Base-by-base conservation (phyloP, 2,329 filamentous ascomycete species). In the Alternaria gansuensis region DNA sequence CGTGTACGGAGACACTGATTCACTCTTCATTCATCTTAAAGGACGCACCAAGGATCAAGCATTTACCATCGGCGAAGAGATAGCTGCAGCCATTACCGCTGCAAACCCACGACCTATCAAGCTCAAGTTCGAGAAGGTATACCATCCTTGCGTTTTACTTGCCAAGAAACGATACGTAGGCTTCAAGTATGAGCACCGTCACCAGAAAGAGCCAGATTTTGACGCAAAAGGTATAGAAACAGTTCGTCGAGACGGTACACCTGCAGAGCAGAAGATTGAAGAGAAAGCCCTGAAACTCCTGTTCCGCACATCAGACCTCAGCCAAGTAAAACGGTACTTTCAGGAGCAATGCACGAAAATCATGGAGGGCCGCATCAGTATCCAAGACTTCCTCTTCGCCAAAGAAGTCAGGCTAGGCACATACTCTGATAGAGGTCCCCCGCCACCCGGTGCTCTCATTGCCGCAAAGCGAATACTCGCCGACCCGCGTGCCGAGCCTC, bases 201-300 rank as follows among this genome's bases (percentile, higher is more conserved):
- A 85, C 14, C 95, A 99, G 73, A 81, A 76, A 8, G 87, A 88
- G 65, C 94, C 95, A 0, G 91, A 96, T 1, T 98, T 98, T 66
- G 96, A 99, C 75, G 96, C 95, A 57, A 99, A 99, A 77, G 95
- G 96, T 29, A 99, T 98, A 64, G 96, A 99, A 81, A 99, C 96
- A 0, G 94, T 99, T 7, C 88, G 96, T 2, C 87, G 95, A 48
- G 95, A 99, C 75, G 95, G 95, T 37, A 98, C 93, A 0, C 93
- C 94, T 0, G 94, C 93, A 0, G 92, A 97, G 78, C 94, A 98
- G 75, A 97, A 95, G 81, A 96, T 99, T 45, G 92, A 97, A 77
- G 95, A 98, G 76, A 95, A 92, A 69, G 90, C 91, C 0, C 82
- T 99, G 34, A 93, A 91, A 73, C 85, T 96, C 2, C 84, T 99